phyloP scores from a whole-genome alignment of 1,139 yeast species.

The Candida glucosophila region DNA sequence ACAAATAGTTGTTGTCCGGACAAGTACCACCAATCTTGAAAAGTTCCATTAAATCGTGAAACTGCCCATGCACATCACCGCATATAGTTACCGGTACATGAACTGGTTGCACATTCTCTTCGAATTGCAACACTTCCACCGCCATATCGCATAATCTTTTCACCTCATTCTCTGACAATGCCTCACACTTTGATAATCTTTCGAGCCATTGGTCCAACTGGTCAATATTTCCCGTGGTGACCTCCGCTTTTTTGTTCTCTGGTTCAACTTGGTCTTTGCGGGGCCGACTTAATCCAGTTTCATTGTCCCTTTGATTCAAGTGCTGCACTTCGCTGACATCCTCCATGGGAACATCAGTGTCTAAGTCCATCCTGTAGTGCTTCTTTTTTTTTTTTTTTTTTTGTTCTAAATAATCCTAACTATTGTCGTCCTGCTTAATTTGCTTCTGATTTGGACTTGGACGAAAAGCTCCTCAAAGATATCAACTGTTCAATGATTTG shows the following conservation, averaged over 20 bases:
- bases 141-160: slow-evolving; percentile 79
- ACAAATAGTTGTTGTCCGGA: slow-evolving; percentile 71
- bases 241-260: slow-evolving; percentile 13
- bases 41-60: slow-evolving; percentile 86
- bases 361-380: slow-evolving; percentile 45
- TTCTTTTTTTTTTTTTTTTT: slow-evolving; percentile 13
- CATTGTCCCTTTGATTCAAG: slow-evolving; percentile 6
- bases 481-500: no score
- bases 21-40: slow-evolving; percentile 92
- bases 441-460: no score
- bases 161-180: slow-evolving; percentile 75
- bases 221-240: slow-evolving; percentile 31
- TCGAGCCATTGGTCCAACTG: slow-evolving; percentile 89
- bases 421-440: neutral
- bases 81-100: slow-evolving; percentile 93
- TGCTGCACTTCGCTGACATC: slow-evolving; percentile 51
- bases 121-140: slow-evolving; percentile 84
- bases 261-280: slow-evolving; percentile 5
- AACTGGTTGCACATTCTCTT: slow-evolving; percentile 90
- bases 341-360: slow-evolving; percentile 66
- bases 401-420: neutral
- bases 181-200: slow-evolving; percentile 70
- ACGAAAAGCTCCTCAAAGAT: neutral
- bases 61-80: slow-evolving; percentile 98
- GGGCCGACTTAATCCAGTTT: slow-evolving; percentile 9